A percentile compares a stretch with the other conserved stretches of the same genome.
Evolutionary conservation across 768 basidiomycete genomes (phyloP).

Genomic region (Naematelia encephala): DNA sequence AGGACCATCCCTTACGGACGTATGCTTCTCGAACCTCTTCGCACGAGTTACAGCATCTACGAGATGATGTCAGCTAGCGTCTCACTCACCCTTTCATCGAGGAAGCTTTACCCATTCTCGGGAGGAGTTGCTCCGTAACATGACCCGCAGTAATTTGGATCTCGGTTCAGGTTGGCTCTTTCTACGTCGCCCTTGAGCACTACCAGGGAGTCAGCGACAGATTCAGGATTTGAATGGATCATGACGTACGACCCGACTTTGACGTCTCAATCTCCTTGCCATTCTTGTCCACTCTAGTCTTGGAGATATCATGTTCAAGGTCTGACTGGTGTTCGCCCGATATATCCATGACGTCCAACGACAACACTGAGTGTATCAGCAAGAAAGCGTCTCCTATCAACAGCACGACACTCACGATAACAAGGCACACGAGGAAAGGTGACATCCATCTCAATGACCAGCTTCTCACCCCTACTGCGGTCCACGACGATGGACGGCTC

Average conservation of each 20-base stretch:
- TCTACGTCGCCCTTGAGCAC: constrained; percentile 86
- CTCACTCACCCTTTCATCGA: neutral
- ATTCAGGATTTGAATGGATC: neutral
- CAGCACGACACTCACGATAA: constrained; percentile 66
- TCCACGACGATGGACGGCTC: constrained; percentile 92
- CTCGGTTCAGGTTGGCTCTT: constrained; percentile 34
- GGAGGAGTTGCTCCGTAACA: constrained; percentile 76
- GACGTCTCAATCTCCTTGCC: constrained; percentile 58
- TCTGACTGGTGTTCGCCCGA: constrained; percentile 89
- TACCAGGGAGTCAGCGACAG: constrained; percentile 32
- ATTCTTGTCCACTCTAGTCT: constrained; percentile 66
- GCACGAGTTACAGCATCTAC: constrained; percentile 92
- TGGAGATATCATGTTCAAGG: constrained; percentile 80
- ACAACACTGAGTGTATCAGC: constrained; percentile 64
- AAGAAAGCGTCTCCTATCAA: neutral
- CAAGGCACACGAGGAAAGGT: constrained; percentile 97
- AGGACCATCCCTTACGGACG: constrained; percentile 91
- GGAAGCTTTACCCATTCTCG: constrained; percentile 30
- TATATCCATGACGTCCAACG: constrained; percentile 96
- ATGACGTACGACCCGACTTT: constrained; percentile 36
- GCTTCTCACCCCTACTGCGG: constrained; percentile 87
- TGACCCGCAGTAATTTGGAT: constrained; percentile 77
- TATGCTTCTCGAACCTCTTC: constrained; percentile 91
- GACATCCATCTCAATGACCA: constrained; percentile 85
- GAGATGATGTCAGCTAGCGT: constrained; percentile 59